Base-by-base conservation (phyloP, 768 basidiomycete genomes). In the Gymnopilus junonius region DNA sequence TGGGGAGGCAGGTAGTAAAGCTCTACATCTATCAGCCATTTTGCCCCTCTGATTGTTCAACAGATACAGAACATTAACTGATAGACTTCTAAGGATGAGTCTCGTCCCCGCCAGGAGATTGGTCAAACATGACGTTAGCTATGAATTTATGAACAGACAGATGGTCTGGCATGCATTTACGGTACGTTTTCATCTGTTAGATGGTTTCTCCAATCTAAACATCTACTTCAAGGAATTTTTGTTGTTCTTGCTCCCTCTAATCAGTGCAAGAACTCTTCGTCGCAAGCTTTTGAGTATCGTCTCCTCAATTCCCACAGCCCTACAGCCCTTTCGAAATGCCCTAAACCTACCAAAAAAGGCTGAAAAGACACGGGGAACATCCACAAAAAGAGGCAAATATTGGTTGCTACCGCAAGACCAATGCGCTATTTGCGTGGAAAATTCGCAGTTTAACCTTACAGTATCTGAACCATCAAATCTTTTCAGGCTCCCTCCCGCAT, bases 111-210 rank as follows among this genome's bases (percentile, higher is more conserved):
- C 91, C 0, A 85, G 87, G 32, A 79, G 83, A 42, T 83, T 90
- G 34, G 83, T 89, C 35, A 88, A 86, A 64, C 87, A 92, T 17
- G 90, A 96, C 68, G 92, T 99, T 55, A 97, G 93, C 71, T 99
- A 97, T 76, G 97, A 99, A 71, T 99, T 95, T 71, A 97, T 99
- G 94, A 98, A 99, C 70, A 92, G 97, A 67, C 97, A 99, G 75
- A 93, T 99, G 85, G 97, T 99, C 58, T 99, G 97, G 97, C 94
- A 96, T 72, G 93, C 95, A 0, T 97, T 99, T 75, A 99, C 97
- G 7, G 97, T 97, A 71, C 58, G 93, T 77, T 23, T 37, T 25
- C 50, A 15, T 21, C 31, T 34, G 32, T 32, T 53, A 3, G 8
- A 32, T 23, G 14, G 53, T 20, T 35, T 50, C n/a, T n/a, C 17